Evolutionary conservation across 495 filamentous ascomycete genomes (phyloP).

Genomic region (Penicillium silybi): DNA sequence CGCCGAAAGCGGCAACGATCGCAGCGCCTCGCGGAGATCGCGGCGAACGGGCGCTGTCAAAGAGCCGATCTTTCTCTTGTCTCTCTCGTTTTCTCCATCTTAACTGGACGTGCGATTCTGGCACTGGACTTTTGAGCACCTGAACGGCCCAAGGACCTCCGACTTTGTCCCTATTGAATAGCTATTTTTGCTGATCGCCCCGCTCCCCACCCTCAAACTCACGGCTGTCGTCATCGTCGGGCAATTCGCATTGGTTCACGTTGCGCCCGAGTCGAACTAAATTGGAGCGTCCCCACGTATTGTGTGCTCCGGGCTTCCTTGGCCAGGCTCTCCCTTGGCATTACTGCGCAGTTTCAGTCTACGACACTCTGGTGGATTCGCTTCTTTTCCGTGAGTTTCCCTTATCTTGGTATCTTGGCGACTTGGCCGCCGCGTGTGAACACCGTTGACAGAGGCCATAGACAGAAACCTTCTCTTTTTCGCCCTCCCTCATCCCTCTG

Average conservation of each 20-base stretch:
- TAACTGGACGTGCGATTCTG: not conserved
- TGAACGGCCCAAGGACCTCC: not conserved
- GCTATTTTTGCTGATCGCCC: constrained; percentile 7
- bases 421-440: constrained; percentile 4
- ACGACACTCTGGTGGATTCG: not conserved
- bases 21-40: not conserved
- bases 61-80: constrained; percentile 1
- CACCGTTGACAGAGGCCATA: constrained; percentile 9
- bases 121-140: not conserved
- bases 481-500: not conserved
- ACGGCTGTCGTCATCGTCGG: constrained; percentile 17
- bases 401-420: constrained; percentile 11
- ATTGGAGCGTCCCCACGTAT: constrained; percentile 7
- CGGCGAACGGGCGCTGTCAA: not conserved
- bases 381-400: constrained; percentile 5
- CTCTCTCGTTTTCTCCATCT: not conserved
- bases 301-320: not conserved
- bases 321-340: not conserved
- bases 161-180: not conserved
- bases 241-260: constrained; percentile 2
- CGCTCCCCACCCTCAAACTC: constrained; percentile 7
- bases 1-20: constrained; percentile 2
- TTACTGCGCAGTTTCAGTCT: not conserved
- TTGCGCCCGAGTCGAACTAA: constrained; percentile 4
- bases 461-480: constrained; percentile 1